Base-by-base conservation (phyloP, 129 eudicot species). In the Pseudognaphalium luteoalbum region DNA sequence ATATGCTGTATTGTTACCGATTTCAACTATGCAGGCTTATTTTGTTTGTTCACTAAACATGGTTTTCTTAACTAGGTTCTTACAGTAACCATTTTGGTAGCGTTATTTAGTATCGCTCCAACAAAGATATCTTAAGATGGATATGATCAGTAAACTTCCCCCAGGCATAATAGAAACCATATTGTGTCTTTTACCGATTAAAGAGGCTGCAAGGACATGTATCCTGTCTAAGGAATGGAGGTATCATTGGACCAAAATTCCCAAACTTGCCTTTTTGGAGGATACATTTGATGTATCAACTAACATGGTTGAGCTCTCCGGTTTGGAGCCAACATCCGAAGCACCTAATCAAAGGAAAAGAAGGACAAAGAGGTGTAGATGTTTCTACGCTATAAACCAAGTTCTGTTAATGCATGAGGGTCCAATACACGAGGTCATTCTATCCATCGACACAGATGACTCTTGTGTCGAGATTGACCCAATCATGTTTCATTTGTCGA, bases 171-270 rank as follows among this genome's bases (percentile, higher is more conserved):
- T 37, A 6, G 65, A 59, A 59, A 59, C 65, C 34, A 22, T 59
- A 6, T 22, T 59, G 22, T 59, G 65, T 19, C 4, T 22, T 21
- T 5, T 59, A 59, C 65, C 65, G 15, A 59, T 59, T 59, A 15
- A 59, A 22, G 65, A 59, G 5, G 33, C 65, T 6, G 65, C 65
- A 59, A 59, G 65, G 32, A 59, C 65, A 63, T 30, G 68, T 63
- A 63, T 63, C 16, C 41, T 63, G 1, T 63, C 39, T 30, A 30
- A 33, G 19, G 42, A 63, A 63, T 63, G 68, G 68, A 63, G 68
- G 68, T 63, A 63, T 37, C 68, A 33, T 63, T 63, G 68, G 68
- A 63, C 28, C 39, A 28, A 30, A 63, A 63, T 63, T 30, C 68
- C 68, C 12, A 63, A 63, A 29, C 35, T 63, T 63, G 68, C 41